phyloP scores from a whole-genome alignment of 108 stramenopile genomes.

The Discostella stelligeroides region DNA sequence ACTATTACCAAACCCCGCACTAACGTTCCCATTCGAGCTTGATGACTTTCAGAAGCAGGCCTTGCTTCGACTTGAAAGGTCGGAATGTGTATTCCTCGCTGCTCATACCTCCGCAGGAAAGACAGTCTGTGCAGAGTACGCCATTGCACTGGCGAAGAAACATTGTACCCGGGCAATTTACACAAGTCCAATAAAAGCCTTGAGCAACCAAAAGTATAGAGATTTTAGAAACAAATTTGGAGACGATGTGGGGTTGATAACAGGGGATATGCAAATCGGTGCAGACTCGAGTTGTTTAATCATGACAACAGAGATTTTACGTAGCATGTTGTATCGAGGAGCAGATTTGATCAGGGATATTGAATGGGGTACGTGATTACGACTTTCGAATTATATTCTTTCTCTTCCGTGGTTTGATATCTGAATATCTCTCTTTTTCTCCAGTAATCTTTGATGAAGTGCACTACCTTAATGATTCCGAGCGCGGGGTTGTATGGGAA shows the following conservation, averaged over 20 bases:
- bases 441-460: conserved; percentile 93
- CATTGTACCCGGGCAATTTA: conserved; percentile 85
- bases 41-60: conserved; percentile 96
- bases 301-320: conserved; percentile 95
- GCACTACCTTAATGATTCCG: conserved; percentile 89
- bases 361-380: conserved; percentile 40
- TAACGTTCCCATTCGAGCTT: conserved; percentile 72
- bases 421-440: conserved; percentile 9
- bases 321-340: conserved; percentile 91
- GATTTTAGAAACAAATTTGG: conserved; percentile 87
- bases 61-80: conserved; percentile 75
- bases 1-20: conserved; percentile 70
- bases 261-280: conserved; percentile 86
- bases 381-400: background rate
- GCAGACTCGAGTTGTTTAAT: conserved; percentile 83
- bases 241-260: conserved; percentile 88
- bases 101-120: conserved; percentile 96
- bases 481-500: conserved; percentile 94
- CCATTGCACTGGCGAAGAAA: conserved; percentile 77
- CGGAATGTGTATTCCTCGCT: conserved; percentile 90
- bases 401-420: background rate
- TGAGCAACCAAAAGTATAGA: conserved; percentile 95
- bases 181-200: conserved; percentile 94
- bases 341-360: conserved; percentile 85
- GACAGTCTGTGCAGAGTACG: conserved; percentile 94